Conservation (phyloP, 208 protist genomes). For the Crithidia expoeki region DNA sequence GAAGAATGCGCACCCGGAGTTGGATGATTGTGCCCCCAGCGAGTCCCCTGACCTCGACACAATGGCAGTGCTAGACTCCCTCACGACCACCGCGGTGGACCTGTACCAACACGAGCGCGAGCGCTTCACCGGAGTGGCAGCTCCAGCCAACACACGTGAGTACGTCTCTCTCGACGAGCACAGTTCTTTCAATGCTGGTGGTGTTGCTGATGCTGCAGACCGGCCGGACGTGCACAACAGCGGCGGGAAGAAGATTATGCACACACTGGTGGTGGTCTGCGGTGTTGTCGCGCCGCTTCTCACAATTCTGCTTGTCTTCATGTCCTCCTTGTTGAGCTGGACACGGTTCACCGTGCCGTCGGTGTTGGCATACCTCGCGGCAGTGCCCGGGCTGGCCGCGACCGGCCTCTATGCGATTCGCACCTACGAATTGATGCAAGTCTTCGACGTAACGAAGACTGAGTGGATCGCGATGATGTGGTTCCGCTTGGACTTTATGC, state of each 20-base stretch:
- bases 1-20: conserved; percentile 65
- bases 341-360: conserved; percentile 44
- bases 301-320: conserved; percentile 44
- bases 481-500: conserved; percentile 84
- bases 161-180: conserved; percentile 22
- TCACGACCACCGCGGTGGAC: conserved; percentile 57
- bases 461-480: conserved; percentile 86
- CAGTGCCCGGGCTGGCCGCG: conserved; percentile 53
- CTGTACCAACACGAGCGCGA: conserved; percentile 53
- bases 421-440: conserved; percentile 31
- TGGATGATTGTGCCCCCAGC: conserved; percentile 71
- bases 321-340: conserved; percentile 55
- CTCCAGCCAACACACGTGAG: conserved; percentile 15
- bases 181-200: background rate
- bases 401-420: conserved; percentile 55
- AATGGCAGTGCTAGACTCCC: conserved; percentile 51
- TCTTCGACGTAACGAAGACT: conserved; percentile 59
- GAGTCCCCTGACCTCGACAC: conserved; percentile 74
- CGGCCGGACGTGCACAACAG: background rate
- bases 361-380: conserved; percentile 46
- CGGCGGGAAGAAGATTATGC: conserved; percentile 41
- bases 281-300: conserved; percentile 49
- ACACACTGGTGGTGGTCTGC: conserved; percentile 64
- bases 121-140: conserved; percentile 27
- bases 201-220: background rate